Conservation (phyloP, 441 rosid genomes). For the Gossypium davidsonii region DNA sequence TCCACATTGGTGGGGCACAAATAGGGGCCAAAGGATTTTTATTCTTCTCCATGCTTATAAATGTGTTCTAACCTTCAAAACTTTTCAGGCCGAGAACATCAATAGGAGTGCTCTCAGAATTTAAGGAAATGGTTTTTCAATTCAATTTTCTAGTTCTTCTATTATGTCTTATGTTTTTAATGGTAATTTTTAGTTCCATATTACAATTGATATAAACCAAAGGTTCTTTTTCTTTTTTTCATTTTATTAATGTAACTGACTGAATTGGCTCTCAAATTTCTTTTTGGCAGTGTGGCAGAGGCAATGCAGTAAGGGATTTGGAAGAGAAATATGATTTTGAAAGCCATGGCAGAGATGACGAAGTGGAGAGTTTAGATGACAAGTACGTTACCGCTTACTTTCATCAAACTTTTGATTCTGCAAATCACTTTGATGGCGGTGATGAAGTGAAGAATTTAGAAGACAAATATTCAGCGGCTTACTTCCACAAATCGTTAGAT, state of each 20-base stretch:
- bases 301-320: neutral
- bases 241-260: neutral
- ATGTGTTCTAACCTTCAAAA: too few relatives aligned
- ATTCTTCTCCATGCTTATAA: neutral
- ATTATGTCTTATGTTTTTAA: neutral
- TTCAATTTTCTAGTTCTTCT: neutral
- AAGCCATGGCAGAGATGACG: neutral
- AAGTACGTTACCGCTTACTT: neutral
- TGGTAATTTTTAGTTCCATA: neutral
- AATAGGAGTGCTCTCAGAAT: too few relatives aligned
- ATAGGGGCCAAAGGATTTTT: too few relatives aligned
- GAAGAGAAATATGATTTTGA: neutral
- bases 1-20: too few relatives aligned
- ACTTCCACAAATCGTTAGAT: too few relatives aligned
- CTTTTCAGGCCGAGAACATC: too few relatives aligned
- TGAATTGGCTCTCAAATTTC: neutral
- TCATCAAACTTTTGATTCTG: too few relatives aligned
- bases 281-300: neutral
- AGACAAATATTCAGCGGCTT: too few relatives aligned
- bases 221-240: neutral
- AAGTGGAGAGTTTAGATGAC: neutral
- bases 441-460: too few relatives aligned
- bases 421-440: too few relatives aligned
- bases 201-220: too few relatives aligned
- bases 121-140: neutral